phyloP scores from a whole-genome alignment of 202 grass and related monocot species.

The Bolboschoenoplectus hybrid region DNA sequence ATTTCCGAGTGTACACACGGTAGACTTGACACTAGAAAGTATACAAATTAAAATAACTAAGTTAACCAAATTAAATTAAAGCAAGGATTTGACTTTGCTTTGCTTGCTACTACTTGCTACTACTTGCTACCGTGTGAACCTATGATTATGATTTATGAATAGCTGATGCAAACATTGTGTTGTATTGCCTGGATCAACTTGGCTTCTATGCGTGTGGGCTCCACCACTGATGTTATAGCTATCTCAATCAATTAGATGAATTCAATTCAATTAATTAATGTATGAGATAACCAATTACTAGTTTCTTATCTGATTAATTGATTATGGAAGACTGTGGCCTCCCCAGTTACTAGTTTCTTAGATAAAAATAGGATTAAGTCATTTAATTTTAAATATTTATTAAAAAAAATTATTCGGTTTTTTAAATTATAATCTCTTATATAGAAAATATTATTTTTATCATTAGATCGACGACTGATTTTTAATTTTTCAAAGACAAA shows the following conservation, averaged over 20 bases:
- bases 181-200: not conserved
- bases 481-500: too few species aligned
- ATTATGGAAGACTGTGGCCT: not conserved
- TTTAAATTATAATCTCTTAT: too few species aligned
- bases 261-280: not conserved
- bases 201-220: conserved; percentile 3
- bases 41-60: not conserved
- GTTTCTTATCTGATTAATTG: not conserved
- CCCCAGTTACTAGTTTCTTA: not conserved
- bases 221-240: not conserved
- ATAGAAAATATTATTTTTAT: too few species aligned
- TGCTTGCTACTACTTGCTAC: too few species aligned
- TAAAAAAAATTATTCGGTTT: too few species aligned
- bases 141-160: not conserved
- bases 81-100: not conserved
- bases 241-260: not conserved
- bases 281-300: too few species aligned
- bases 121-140: not conserved
- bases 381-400: too few species aligned
- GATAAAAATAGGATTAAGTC: too few species aligned
- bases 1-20: not conserved
- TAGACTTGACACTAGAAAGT: not conserved
- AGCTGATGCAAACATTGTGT: not conserved
- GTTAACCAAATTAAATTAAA: not conserved
- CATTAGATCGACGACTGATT: too few species aligned